These are phyloP conservation scores for Tylopilus rubrobrunneus DNA, from an alignment of 768 basidiomycete species.

Conservation along the genomic window DNA sequence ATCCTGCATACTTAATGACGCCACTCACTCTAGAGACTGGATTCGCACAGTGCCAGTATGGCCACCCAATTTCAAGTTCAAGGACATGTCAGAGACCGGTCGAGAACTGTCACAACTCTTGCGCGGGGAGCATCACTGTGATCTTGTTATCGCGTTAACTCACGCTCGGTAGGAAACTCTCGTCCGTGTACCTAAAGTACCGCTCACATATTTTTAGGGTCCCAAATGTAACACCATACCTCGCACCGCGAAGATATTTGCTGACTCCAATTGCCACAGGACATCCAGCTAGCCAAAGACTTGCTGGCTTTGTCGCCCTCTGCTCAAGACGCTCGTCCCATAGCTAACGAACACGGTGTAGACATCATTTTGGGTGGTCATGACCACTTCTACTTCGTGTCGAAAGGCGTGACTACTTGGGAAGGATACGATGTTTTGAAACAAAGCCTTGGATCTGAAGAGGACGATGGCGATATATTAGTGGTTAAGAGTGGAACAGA, in stretches of 20 bases:
- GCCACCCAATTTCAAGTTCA: constrained; percentile 76
- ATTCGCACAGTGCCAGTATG: constrained; percentile 83
- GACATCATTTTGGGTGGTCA: constrained; percentile 87
- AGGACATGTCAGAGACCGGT: constrained; percentile 70
- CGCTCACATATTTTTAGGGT: constrained; percentile 19
- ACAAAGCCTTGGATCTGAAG: constrained; percentile 61
- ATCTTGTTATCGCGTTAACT: constrained; percentile 81
- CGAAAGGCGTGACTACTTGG: constrained; percentile 64
- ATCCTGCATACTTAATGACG: not conserved
- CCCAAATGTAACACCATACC: constrained; percentile 25
- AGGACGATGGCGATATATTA: constrained; percentile 67
- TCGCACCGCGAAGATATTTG: not conserved
- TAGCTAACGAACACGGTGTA: constrained; percentile 63
- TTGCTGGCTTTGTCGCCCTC: constrained; percentile 56
- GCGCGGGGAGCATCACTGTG: constrained; percentile 69
- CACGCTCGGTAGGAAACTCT: constrained; percentile 59
- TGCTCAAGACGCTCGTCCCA: constrained; percentile 39
- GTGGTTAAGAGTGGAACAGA: constrained; percentile 87
- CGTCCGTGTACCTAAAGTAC: not conserved
- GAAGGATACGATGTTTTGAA: constrained; percentile 54
- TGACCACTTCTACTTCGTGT: constrained; percentile 79
- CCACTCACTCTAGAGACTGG: constrained; percentile 72
- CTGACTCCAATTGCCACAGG: constrained; percentile 39
- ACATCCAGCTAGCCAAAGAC: constrained; percentile 67
- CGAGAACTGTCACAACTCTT: constrained; percentile 68